A percentile compares a stretch with the other conserved stretches of the same genome.
phyloP scores from a whole-genome alignment of 441 rosid species.

The Gossypium schwendimanii region DNA sequence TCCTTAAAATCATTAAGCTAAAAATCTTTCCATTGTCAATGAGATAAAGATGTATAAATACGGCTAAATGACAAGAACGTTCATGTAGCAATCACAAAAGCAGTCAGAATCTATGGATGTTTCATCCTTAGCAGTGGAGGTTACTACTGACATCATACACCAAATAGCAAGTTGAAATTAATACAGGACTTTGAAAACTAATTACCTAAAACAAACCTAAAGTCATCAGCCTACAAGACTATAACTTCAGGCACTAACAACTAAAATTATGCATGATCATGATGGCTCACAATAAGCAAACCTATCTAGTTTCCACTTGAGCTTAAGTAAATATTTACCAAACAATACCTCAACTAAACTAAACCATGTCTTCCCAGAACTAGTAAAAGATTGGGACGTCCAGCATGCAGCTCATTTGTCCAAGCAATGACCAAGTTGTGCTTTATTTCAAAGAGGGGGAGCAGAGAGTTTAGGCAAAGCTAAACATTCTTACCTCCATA shows the following conservation, averaged over 20 bases:
- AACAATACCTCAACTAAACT: not conserved
- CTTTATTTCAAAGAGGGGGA: not conserved
- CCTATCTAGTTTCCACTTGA: not conserved
- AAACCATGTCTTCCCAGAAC: not conserved
- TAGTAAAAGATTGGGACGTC: not conserved
- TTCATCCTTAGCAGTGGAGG: not conserved
- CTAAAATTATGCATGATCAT: not conserved
- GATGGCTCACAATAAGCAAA: not conserved
- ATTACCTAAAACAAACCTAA: not conserved
- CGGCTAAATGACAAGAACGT: not conserved
- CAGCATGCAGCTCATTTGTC: not conserved
- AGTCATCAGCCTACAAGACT: constrained; percentile 1
- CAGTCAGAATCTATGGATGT: not conserved
- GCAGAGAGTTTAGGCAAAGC: not conserved
- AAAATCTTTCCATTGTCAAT: not conserved
- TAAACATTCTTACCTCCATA: constrained; percentile 69
- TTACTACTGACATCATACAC: constrained; percentile 1
- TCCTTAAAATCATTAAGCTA: not conserved
- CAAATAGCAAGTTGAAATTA: not conserved
- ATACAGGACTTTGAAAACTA: not conserved
- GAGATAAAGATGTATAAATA: not conserved
- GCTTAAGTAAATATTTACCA: not conserved
- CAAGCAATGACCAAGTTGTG: not conserved
- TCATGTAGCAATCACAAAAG: constrained; percentile 4
- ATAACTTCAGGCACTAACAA: not conserved